Evolutionary conservation across 768 basidiomycete species (phyloP).

Genomic region (Coprinopsis cinerea): DNA sequence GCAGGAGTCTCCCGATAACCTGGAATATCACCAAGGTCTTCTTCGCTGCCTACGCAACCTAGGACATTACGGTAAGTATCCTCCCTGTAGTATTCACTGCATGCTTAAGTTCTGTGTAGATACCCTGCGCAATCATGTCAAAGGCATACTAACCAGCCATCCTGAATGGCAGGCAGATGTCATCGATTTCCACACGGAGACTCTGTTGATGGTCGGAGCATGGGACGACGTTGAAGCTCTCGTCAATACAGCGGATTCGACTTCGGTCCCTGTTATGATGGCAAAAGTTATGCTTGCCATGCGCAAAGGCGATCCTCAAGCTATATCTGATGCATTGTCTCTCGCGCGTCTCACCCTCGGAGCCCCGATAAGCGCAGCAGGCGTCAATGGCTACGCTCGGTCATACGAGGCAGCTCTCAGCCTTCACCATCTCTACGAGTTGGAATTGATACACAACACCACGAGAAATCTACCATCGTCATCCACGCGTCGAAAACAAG

Average conservation of each 20-base stretch:
- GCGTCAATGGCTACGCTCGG: conserved; percentile 73
- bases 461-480: conserved; percentile 32
- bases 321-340: conserved; percentile 45
- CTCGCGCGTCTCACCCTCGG: conserved; percentile 73
- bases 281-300: conserved; percentile 79
- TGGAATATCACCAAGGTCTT: conserved; percentile 84
- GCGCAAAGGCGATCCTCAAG: conserved; percentile 43
- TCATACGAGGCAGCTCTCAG: conserved; percentile 84
- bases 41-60: conserved; percentile 88
- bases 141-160: conserved; percentile 79
- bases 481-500: conserved; percentile 27
- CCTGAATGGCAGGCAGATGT: conserved; percentile 78
- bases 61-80: conserved; percentile 85
- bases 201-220: conserved; percentile 93
- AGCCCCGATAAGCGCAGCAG: conserved; percentile 74
- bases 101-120: conserved; percentile 42
- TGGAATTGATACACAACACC: conserved; percentile 59
- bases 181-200: conserved; percentile 84
- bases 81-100: background rate
- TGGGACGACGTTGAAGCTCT: conserved; percentile 78
- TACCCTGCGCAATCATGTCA: conserved; percentile 90
- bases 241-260: conserved; percentile 41
- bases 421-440: conserved; percentile 81
- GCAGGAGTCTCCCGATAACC: conserved; percentile 85
- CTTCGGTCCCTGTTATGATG: conserved; percentile 62